These are phyloP conservation scores for Eucalyptus curtisii DNA, from an alignment of 345 rosid species.

Conservation along the genomic window DNA sequence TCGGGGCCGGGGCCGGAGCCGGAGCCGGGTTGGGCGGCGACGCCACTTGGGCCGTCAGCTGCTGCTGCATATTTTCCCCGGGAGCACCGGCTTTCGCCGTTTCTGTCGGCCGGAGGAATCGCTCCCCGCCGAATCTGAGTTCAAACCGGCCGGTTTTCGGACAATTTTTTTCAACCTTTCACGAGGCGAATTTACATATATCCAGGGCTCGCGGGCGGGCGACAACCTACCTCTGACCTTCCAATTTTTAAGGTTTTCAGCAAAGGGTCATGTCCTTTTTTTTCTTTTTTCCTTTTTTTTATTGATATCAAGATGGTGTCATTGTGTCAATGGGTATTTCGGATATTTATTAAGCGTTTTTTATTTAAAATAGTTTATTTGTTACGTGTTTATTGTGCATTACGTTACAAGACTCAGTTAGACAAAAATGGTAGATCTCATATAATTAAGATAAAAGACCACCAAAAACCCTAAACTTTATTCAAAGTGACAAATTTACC, in stretches of 20 bases:
- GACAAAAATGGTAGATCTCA: not conserved
- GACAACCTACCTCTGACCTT: not conserved
- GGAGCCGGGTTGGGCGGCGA: slow-evolving; percentile 1
- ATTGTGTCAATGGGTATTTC: not conserved
- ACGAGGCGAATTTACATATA: not conserved
- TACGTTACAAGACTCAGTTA: not conserved
- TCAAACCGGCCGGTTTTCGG: not conserved
- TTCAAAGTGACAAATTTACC: too few species aligned
- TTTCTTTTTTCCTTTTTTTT: not conserved
- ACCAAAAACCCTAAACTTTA: too few species aligned
- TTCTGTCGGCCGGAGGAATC: not conserved
- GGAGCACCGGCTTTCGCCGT: not conserved
- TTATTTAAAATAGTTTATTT: not conserved
- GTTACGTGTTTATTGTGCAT: not conserved
- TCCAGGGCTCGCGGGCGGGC: not conserved
- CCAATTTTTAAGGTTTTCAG: not conserved
- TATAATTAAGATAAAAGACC: too few species aligned
- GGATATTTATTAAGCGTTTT: not conserved
- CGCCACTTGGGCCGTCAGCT: slow-evolving; percentile 3
- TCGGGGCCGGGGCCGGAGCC: not conserved
- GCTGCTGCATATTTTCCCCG: not conserved
- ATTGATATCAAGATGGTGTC: not conserved
- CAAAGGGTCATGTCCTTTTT: not conserved
- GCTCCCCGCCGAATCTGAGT: not conserved
- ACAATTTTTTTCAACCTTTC: not conserved